Evolutionary conservation across 139 green algal species (phyloP).

Genomic region (Picochlorum sp.): DNA sequence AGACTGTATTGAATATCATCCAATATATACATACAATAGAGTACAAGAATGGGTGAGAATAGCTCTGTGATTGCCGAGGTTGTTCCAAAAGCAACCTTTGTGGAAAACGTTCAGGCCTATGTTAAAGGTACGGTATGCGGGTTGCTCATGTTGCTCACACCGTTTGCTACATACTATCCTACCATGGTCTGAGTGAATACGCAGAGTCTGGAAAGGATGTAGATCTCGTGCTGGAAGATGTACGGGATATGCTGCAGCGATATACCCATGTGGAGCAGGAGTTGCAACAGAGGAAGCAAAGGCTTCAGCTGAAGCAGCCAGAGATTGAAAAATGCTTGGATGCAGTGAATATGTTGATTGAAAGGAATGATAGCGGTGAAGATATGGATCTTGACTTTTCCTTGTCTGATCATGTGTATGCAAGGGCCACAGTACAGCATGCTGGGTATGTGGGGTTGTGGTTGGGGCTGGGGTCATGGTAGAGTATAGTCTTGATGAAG

Average conservation of each 20-base stretch:
- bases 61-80: conserved; percentile 16
- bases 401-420: conserved; percentile 54
- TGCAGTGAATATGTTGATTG: conserved; percentile 33
- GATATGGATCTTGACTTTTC: conserved; percentile 46
- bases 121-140: conserved; percentile 30
- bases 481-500: conserved; percentile 65
- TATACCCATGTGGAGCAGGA: conserved; percentile 43
- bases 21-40: too few relatives aligned
- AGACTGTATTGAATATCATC: too few relatives aligned
- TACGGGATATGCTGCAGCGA: conserved; percentile 31
- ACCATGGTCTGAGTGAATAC: too few relatives aligned
- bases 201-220: conserved; percentile 12
- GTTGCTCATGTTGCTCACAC: too few relatives aligned
- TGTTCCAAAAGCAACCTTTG: conserved; percentile 36
- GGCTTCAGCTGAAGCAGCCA: conserved; percentile 38
- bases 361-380: conserved; percentile 18
- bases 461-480: conserved; percentile 80
- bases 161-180: too few relatives aligned
- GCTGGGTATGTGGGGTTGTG: conserved; percentile 53
- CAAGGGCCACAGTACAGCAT: conserved; percentile 42
- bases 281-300: conserved; percentile 28
- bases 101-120: conserved; percentile 41
- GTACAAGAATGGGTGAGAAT: too few relatives aligned
- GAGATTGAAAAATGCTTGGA: conserved; percentile 47
- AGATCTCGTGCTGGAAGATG: conserved; percentile 34